Conservation (phyloP, 305 asterid genomes). For the Fraxinus baroniana region DNA sequence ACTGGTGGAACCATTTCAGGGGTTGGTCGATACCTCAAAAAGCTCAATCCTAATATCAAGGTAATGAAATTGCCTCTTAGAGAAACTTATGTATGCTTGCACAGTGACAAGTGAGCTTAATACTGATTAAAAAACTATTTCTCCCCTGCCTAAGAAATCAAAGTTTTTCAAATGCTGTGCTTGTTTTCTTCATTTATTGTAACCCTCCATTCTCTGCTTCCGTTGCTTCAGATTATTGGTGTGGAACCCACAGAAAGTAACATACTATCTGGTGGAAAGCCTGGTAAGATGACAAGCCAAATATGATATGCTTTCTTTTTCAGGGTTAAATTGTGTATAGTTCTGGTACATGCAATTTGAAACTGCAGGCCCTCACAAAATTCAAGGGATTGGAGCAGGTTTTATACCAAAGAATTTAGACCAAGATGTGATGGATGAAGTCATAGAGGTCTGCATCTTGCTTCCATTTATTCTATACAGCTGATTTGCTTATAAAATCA, state of each 20-base stretch:
- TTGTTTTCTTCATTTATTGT: not conserved
- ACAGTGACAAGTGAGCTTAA: conserved; percentile 1
- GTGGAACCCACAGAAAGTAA: conserved; percentile 94
- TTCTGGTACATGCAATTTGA: conserved; percentile 68
- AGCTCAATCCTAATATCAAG: conserved; percentile 68
- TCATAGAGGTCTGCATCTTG: conserved; percentile 62
- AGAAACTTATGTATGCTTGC: not conserved
- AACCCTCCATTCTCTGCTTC: too few species aligned
- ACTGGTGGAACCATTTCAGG: conserved; percentile 97
- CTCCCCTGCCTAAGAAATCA: not conserved
- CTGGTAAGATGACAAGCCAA: conserved; percentile 61
- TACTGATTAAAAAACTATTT: conserved; percentile 40
- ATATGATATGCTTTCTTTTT: too few species aligned
- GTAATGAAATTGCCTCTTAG: conserved; percentile 23
- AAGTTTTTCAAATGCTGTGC: not conserved
- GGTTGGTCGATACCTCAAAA: conserved; percentile 79
- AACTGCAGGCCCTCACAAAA: conserved; percentile 99
- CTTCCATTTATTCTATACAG: conserved; percentile 13
- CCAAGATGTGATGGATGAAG: conserved; percentile 90
- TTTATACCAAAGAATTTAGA: conserved; percentile 93
- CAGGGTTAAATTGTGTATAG: conserved; percentile 1
- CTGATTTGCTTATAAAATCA: not conserved
- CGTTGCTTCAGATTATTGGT: conserved; percentile 66
- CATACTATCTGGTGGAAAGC: conserved; percentile 91
- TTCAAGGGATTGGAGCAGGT: conserved; percentile 99